A percentile compares a stretch with the other conserved stretches of the same genome.
These are phyloP conservation scores for Didymella pomorum DNA, from an alignment of 2,329 filamentous ascomycete genomes.

Conservation along the genomic window DNA sequence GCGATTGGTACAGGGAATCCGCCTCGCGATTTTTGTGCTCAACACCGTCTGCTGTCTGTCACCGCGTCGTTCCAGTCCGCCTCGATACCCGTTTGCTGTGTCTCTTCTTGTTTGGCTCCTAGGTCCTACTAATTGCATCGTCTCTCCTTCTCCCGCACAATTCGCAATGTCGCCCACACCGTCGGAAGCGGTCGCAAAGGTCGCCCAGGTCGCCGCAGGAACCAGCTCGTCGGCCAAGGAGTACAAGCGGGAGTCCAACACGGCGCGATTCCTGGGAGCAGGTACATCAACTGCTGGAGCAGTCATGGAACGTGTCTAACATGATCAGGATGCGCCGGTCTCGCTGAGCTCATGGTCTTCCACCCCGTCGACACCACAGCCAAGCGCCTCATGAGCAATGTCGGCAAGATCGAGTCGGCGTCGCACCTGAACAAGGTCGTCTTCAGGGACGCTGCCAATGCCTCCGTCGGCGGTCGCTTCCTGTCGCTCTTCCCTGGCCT, in stretches of 20 bases:
- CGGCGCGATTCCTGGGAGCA: slow-evolving; percentile 88
- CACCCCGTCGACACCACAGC: slow-evolving; percentile 87
- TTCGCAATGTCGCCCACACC: slow-evolving; percentile 22
- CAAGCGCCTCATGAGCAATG: slow-evolving; percentile 99
- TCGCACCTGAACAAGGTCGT: slow-evolving; percentile 86
- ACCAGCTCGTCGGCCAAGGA: slow-evolving; percentile 61
- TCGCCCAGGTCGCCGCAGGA: slow-evolving; percentile 31
- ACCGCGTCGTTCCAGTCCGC: slow-evolving; percentile 11
- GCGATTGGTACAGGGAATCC: neutral
- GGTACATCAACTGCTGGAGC: slow-evolving; percentile 62
- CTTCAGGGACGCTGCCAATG: slow-evolving; percentile 86
- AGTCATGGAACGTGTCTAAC: slow-evolving; percentile 20
- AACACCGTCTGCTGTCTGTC: slow-evolving; percentile 3
- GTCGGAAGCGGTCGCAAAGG: slow-evolving; percentile 20
- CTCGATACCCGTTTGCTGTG: slow-evolving; percentile 19
- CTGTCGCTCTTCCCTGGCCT: slow-evolving; percentile 95
- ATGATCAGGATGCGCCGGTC: slow-evolving; percentile 82
- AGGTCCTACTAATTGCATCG: slow-evolving; percentile 12
- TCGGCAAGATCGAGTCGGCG: slow-evolving; percentile 70
- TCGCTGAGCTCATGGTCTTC: slow-evolving; percentile 92
- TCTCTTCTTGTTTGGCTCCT: slow-evolving; percentile 15
- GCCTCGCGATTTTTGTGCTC: slow-evolving; percentile 20
- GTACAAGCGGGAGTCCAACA: slow-evolving; percentile 85
- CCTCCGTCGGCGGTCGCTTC: slow-evolving; percentile 78
- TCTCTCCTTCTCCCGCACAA: slow-evolving; percentile 6